Conservation (phyloP, 2,329 filamentous ascomycete genomes). For the Penicillium sp. region DNA sequence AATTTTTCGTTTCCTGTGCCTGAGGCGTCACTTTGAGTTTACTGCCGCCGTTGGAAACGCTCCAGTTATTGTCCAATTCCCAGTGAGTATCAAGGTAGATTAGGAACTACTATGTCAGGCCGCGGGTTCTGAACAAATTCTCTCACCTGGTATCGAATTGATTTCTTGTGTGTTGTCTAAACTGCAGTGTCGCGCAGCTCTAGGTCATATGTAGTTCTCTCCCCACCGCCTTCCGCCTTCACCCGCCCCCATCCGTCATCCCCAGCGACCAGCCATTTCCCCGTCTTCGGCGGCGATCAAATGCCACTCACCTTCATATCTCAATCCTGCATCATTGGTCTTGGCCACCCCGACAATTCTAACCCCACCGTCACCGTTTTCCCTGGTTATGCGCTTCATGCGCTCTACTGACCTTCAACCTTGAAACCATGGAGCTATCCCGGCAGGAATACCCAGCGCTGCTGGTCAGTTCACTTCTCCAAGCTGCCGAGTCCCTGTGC, state of each 20-base stretch:
- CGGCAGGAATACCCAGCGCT: constrained; percentile 90
- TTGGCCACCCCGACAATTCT: neutral
- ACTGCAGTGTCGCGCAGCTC: neutral
- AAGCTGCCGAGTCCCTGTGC: neutral
- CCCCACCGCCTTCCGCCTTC: neutral
- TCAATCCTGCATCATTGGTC: constrained; percentile 16
- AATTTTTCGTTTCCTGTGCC: neutral
- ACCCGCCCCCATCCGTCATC: constrained; percentile 21
- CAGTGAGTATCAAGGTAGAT: neutral
- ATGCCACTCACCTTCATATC: constrained; percentile 14
- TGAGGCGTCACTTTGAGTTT: neutral
- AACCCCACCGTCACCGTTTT: neutral
- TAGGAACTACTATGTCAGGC: neutral
- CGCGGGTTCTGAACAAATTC: neutral
- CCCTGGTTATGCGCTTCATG: constrained; percentile 35
- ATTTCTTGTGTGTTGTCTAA: neutral
- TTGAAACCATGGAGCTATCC: constrained; percentile 67
- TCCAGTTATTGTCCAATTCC: neutral
- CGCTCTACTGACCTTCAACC: constrained; percentile 25
- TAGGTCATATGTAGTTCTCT: neutral
- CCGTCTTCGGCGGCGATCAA: constrained; percentile 25
- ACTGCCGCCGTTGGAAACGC: neutral
- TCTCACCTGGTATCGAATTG: neutral
- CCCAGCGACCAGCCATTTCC: constrained; percentile 11
- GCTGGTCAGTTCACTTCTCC: constrained; percentile 65